Base-by-base conservation (phyloP, 2,329 filamentous ascomycete genomes). In the Thelonectria blattea region DNA sequence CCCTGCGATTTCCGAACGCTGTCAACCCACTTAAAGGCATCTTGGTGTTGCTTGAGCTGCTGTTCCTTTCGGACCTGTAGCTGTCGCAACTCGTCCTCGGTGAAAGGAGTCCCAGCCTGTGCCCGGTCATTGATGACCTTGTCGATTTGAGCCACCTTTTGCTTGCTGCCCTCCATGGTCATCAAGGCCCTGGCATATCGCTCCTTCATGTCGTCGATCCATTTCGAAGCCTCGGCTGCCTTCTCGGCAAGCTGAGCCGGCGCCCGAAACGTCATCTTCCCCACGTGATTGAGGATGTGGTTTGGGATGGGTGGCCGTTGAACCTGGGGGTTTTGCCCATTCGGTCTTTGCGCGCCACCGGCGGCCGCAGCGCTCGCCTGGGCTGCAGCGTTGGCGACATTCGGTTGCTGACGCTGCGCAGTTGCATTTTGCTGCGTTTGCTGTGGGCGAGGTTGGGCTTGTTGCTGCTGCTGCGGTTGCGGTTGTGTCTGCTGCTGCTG, bases 11-110 rank as follows among this genome's bases (percentile, higher is more conserved):
- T 80, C 3, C 83, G 75, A 43, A 85, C 80, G 5, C 65, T 71
- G 14, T 81, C 80, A 3, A 85, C 78, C 65, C 81, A 85, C 18
- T 74, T 77, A 22, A 80, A 76, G 0, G 82, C 81, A 2, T 84
- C 81, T 0, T 69, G 69, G 61, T 84, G 78, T 9, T 74, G 63
- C 62, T 83, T 85, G 15, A 79, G 72, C 11, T 79, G 71, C 15
- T 76, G 71, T 2, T 80, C 80, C 60, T 79, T 81, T 42, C 78
- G 76, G 2, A 80, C 74, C 42, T 80, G 75, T 12, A 78, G 74
- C 22, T 78, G 75, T 56, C 79, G 80, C 32, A 79, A 68, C 52
- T 86, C 83, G 2, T 85, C 82, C 1, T 81, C 72, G 3, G 75
- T 77, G 12, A 84, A 70, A 0, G 78, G 73, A 18, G 77, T 78